A percentile compares a stretch with the other conserved stretches of the same genome.
Conservation (phyloP, 352 stramenopile genomes). For the Phytophthora cajani region DNA sequence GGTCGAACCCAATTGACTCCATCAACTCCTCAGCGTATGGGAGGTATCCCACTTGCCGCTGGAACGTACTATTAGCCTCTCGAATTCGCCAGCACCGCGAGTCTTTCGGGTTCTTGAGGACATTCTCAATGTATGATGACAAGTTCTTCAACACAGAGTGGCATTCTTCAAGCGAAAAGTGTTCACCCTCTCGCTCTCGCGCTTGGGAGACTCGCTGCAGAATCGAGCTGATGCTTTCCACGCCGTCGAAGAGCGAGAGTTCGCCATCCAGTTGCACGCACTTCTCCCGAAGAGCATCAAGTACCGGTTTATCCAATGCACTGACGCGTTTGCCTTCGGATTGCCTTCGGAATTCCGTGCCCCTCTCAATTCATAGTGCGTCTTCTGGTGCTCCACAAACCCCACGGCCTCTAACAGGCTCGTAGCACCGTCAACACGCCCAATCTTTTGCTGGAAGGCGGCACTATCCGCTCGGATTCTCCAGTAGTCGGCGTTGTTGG, state of each 20-base stretch:
- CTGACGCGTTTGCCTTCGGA: slow-evolving; percentile 51
- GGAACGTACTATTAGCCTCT: slow-evolving; percentile 62
- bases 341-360: slow-evolving; percentile 50
- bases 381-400: slow-evolving; percentile 62
- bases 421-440: slow-evolving; percentile 65
- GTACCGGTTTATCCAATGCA: slow-evolving; percentile 44
- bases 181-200: slow-evolving; percentile 26
- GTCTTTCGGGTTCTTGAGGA: slow-evolving; percentile 78
- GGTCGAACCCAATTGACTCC: slow-evolving; percentile 67
- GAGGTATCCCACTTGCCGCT: slow-evolving; percentile 69
- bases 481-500: slow-evolving; percentile 80
- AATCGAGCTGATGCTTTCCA: slow-evolving; percentile 69
- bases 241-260: slow-evolving; percentile 62
- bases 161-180: slow-evolving; percentile 60
- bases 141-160: slow-evolving; percentile 44
- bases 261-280: slow-evolving; percentile 65
- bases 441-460: slow-evolving; percentile 70
- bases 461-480: slow-evolving; percentile 58
- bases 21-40: slow-evolving; percentile 59
- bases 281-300: slow-evolving; percentile 55
- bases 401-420: slow-evolving; percentile 63
- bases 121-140: slow-evolving; percentile 56
- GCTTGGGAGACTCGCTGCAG: slow-evolving; percentile 52
- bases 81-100: slow-evolving; percentile 71
- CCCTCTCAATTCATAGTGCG: slow-evolving; percentile 62